Conservation (phyloP, 257 asterid genomes). For the Nicotiana otophora region DNA sequence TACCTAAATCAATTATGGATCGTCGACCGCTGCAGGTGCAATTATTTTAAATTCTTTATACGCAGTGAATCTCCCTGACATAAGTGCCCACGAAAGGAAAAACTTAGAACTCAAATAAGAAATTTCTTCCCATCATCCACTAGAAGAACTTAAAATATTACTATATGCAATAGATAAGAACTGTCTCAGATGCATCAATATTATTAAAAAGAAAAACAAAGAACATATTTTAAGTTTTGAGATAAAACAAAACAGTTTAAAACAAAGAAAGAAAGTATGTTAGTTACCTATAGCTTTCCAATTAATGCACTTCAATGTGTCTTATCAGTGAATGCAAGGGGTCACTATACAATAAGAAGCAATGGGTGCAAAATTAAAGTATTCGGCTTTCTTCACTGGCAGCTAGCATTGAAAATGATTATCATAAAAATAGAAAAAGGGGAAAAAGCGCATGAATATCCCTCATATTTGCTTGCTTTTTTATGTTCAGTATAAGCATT, state of each 20-base stretch:
- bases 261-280: not conserved
- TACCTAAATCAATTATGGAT: not conserved
- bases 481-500: too few relatives aligned
- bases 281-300: not conserved
- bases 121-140: not conserved
- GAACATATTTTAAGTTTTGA: not conserved
- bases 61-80: not conserved
- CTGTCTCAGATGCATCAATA: not conserved
- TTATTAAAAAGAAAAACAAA: not conserved
- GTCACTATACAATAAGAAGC: not conserved
- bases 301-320: not conserved
- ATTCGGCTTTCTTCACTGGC: constrained; percentile 14
- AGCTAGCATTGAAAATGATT: constrained; percentile 16
- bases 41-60: not conserved
- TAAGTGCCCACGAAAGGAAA: not conserved
- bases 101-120: not conserved
- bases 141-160: not conserved
- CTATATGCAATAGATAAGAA: not conserved
- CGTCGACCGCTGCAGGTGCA: not conserved
- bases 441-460: not conserved
- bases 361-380: constrained; percentile 2
- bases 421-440: constrained; percentile 16
- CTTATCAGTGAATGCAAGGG: not conserved
- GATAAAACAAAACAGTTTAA: not conserved
- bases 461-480: not conserved